Percentiles rank a stretch among this genome's conserved stretches.
phyloP scores from a whole-genome alignment of 495 filamentous ascomycete species.

The Lasiosphaeria ovina region DNA sequence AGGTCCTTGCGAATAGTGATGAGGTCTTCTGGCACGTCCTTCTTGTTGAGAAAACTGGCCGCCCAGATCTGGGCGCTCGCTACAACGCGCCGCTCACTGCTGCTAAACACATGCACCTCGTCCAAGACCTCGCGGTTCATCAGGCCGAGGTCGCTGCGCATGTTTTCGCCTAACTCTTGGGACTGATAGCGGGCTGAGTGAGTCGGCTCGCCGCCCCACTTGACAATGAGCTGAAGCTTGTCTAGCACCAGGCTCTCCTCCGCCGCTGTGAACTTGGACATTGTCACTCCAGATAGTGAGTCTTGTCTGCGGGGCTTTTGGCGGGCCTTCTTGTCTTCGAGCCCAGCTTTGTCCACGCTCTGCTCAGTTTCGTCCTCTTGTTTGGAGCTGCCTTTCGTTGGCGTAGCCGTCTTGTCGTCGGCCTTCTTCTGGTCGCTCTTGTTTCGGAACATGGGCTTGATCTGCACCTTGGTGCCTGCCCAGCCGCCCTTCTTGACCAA shows the following conservation, averaged over 20 bases:
- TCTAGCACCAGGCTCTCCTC: slow-evolving; percentile 89
- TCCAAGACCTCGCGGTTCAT: slow-evolving; percentile 90
- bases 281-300: slow-evolving; percentile 79
- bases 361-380: slow-evolving; percentile 23
- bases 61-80: slow-evolving; percentile 98
- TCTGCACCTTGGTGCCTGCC: slow-evolving; percentile 97
- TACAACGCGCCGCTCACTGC: slow-evolving; percentile 89
- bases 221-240: slow-evolving; percentile 95
- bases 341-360: slow-evolving; percentile 8
- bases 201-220: slow-evolving; percentile 98
- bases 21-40: slow-evolving; percentile 77
- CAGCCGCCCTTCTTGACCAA: slow-evolving; percentile 88
- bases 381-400: slow-evolving; percentile 42
- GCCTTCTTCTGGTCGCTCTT: slow-evolving; percentile 51
- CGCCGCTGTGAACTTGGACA: slow-evolving; percentile 83
- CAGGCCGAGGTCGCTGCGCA: slow-evolving; percentile 89
- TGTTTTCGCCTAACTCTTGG: slow-evolving; percentile 89
- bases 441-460: slow-evolving; percentile 97
- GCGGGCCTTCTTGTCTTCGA: slow-evolving; percentile 22
- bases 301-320: slow-evolving; percentile 63
- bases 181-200: slow-evolving; percentile 95
- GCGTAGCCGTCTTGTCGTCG: slow-evolving; percentile 42
- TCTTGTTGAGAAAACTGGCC: slow-evolving; percentile 80
- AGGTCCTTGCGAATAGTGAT: slow-evolving; percentile 91
- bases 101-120: slow-evolving; percentile 89